These are phyloP conservation scores for Conticribra weissflogii DNA, from an alignment of 108 stramenopile genomes.

Conservation along the genomic window DNA sequence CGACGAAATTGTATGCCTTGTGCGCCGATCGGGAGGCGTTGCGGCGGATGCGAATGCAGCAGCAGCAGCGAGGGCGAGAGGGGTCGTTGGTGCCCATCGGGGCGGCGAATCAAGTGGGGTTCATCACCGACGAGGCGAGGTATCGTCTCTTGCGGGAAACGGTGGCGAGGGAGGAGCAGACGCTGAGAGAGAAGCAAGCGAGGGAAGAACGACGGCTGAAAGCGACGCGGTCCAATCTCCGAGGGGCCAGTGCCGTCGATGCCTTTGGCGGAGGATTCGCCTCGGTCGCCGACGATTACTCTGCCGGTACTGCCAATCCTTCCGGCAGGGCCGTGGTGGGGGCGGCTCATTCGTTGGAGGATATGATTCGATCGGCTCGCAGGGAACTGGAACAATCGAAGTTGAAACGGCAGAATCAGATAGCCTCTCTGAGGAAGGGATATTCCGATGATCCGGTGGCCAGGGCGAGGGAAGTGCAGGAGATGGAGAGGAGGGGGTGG, in stretches of 20 bases:
- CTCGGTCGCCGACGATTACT: neutral
- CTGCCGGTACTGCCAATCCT: too few relatives aligned
- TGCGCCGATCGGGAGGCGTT: slow-evolving; percentile 13
- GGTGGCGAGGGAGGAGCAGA: slow-evolving; percentile 33
- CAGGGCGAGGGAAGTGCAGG: slow-evolving; percentile 25
- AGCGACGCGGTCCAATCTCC: slow-evolving; percentile 42
- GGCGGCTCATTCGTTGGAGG: slow-evolving; percentile 48
- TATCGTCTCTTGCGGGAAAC: slow-evolving; percentile 30
- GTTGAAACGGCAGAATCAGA: slow-evolving; percentile 13
- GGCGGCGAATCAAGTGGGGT: slow-evolving; percentile 38
- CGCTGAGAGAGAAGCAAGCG: slow-evolving; percentile 17
- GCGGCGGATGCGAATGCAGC: slow-evolving; percentile 28
- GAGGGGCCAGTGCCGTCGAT: slow-evolving; percentile 39
- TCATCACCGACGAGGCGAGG: slow-evolving; percentile 44
- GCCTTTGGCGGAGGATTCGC: slow-evolving; percentile 46
- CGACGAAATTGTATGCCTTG: slow-evolving; percentile 24
- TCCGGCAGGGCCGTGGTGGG: slow-evolving; percentile 35
- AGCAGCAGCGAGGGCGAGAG: neutral
- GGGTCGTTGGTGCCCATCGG: slow-evolving; percentile 50
- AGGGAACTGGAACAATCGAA: slow-evolving; percentile 47
- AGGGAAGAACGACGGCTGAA: slow-evolving; percentile 26
- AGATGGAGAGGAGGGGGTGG: slow-evolving; percentile 31
- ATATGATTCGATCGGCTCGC: slow-evolving; percentile 49
- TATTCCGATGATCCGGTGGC: slow-evolving; percentile 39
- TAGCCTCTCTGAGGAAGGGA: slow-evolving; percentile 36